phyloP scores from a whole-genome alignment of 2,329 filamentous ascomycete species.

The Emmonsiellopsis sp. region DNA sequence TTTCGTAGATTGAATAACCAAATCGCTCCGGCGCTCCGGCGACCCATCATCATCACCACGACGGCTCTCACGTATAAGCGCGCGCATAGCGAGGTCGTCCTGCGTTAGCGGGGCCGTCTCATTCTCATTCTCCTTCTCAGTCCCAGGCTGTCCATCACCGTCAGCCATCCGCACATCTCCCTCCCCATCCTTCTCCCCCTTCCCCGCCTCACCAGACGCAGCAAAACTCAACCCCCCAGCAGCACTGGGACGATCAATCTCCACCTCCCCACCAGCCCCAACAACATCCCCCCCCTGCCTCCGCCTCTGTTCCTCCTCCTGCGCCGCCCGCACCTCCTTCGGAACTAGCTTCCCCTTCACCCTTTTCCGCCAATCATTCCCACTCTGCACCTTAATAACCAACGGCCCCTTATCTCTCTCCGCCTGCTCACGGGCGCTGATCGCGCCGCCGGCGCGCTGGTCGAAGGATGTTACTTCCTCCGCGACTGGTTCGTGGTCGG shows the following conservation, averaged over 20 bases:
- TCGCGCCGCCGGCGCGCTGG: conserved; percentile 29
- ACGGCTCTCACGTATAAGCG: conserved; percentile 50
- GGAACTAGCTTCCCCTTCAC: conserved; percentile 50
- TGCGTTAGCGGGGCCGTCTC: conserved; percentile 37
- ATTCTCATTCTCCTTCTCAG: conserved; percentile 22
- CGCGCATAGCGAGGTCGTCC: conserved; percentile 57
- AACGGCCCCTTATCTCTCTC: conserved; percentile 49
- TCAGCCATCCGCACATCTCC: conserved; percentile 18
- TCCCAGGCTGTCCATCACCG: conserved; percentile 1
- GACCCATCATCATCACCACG: conserved; percentile 24
- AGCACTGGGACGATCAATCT: conserved; percentile 43
- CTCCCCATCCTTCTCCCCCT: conserved; percentile 19
- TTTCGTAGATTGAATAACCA: conserved; percentile 42
- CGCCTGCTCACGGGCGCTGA: conserved; percentile 27
- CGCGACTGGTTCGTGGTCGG: conserved; percentile 20
- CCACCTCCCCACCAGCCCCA: conserved; percentile 29
- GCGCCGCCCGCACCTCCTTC: conserved; percentile 43
- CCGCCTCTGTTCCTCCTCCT: conserved; percentile 25
- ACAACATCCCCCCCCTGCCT: conserved; percentile 16
- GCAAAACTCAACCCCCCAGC: conserved; percentile 47
- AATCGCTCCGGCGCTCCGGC: conserved; percentile 30
- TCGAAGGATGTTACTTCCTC: conserved; percentile 49
- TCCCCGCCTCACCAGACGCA: conserved; percentile 14
- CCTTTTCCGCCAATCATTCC: conserved; percentile 66
- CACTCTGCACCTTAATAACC: conserved; percentile 69